Evolutionary conservation across 805 yeast genomes (phyloP), one percentile per base, ranked within the genome.

Genomic region (Nakazawaea anatomiae): DNA sequence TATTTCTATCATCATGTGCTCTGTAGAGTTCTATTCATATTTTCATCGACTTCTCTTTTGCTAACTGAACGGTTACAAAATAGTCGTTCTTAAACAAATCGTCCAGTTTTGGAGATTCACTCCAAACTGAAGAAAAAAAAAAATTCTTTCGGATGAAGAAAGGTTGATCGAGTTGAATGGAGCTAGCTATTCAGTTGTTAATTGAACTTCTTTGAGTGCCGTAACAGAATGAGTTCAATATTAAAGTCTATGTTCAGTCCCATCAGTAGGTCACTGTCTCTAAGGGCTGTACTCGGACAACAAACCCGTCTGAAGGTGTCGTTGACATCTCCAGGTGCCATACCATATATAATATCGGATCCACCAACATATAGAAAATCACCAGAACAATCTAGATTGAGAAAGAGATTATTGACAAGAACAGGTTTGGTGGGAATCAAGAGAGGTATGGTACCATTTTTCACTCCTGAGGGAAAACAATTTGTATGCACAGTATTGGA

Each of bases 361-460:
- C 71, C 78, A 2, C 80, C 85, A 14, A 67, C 74, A 12, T 74
- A 83, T 42, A 76, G 79, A 60, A 89, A 85, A 64, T 76, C 92
- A 3, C 82, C 83, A 38, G 87, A 78, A 55, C 75, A 77, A 45
- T 83, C 88, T 35, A 84, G 89, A 61, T 69, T 73, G 47, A 79
- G 97, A 66, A 86, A 83, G 64, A 77, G 83, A 65, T 73, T 92
- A 36, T 82, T 89, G 31, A 66, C 69, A 42, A 82, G 99, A 68
- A 83, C 96, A 6, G 99, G 99, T 10, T 71, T 89, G 25, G 69
- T 92, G 31, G 96, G 95, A 1, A 72, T 82, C 56, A 94, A 94
- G 65, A 74, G 85, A 52, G 98, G 97, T 14, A 92, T 92, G 97
- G 82, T 90, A 47, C 82, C 94, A 12, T 87, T 82, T 78, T 92